A percentile compares a stretch with the other conserved stretches of the same genome.
phyloP scores from a whole-genome alignment of 805 yeast species.

The Blastobotrys mokoenaii region DNA sequence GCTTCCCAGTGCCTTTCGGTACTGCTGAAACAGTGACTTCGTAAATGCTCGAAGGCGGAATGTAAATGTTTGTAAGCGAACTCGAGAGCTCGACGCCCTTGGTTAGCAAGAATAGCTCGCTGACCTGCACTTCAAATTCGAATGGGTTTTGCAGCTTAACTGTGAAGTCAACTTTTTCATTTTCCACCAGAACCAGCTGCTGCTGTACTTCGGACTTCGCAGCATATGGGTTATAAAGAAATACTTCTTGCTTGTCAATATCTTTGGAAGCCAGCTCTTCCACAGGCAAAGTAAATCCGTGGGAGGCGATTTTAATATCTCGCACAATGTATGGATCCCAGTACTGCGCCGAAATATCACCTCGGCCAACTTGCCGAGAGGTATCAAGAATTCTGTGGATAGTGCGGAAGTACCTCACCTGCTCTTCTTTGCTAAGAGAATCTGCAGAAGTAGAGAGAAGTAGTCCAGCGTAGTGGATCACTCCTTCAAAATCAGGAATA shows the following conservation, averaged over 20 bases:
- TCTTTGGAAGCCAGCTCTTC: not conserved
- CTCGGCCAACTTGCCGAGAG: constrained; percentile 9
- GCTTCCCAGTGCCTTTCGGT: constrained; percentile 39
- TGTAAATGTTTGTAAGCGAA: constrained; percentile 16
- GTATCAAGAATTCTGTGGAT: constrained; percentile 26
- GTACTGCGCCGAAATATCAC: constrained; percentile 30
- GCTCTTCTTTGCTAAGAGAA: constrained; percentile 52
- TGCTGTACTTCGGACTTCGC: constrained; percentile 9
- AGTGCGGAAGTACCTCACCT: constrained; percentile 32
- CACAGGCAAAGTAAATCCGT: constrained; percentile 1
- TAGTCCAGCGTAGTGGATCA: constrained; percentile 41
- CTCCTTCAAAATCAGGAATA: constrained; percentile 37
- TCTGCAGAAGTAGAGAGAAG: constrained; percentile 49
- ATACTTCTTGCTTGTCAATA: constrained; percentile 27
- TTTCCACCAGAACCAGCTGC: constrained; percentile 38
- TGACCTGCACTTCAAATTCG: constrained; percentile 59
- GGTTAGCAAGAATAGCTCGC: constrained; percentile 24
- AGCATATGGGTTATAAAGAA: constrained; percentile 52
- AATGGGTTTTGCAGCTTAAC: constrained; percentile 71
- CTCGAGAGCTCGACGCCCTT: constrained; percentile 15
- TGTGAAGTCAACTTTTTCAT: constrained; percentile 52
- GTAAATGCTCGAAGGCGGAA: constrained; percentile 22
- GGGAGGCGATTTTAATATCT: constrained; percentile 28
- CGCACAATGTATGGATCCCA: constrained; percentile 71
- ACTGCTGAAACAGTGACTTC: constrained; percentile 18